Evolutionary conservation across 306 rosid genomes (phyloP).

Genomic region (Begonia fuchsioides): DNA sequence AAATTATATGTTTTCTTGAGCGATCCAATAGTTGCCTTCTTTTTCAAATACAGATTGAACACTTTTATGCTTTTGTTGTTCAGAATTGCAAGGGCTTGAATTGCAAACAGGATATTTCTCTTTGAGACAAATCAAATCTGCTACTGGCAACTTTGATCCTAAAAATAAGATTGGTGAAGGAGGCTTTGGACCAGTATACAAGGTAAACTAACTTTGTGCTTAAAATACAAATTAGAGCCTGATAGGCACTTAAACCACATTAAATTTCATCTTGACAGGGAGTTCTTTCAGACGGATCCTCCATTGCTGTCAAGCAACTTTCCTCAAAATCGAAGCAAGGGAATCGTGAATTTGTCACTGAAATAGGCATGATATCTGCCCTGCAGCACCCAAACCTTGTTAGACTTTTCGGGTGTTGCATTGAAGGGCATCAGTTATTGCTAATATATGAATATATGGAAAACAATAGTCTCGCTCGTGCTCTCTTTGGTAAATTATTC

Average conservation of each 20-base stretch:
- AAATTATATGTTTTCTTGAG: background rate
- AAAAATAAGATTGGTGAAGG: slow-evolving; percentile 13
- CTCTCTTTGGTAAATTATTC: slow-evolving; percentile 60
- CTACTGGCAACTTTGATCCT: slow-evolving; percentile 9
- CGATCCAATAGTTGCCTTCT: background rate
- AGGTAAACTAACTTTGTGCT: slow-evolving; percentile 4
- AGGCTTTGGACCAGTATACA: slow-evolving; percentile 13
- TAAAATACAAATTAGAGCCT: background rate
- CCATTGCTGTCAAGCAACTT: slow-evolving; percentile 75
- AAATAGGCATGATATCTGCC: slow-evolving; percentile 96
- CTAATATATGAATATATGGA: slow-evolving; percentile 84
- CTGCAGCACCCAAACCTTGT: slow-evolving; percentile 91
- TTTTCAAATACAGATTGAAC: background rate
- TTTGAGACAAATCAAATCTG: slow-evolving; percentile 12
- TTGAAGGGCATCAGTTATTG: slow-evolving; percentile 80
- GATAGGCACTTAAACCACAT: background rate
- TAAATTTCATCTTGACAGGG: slow-evolving; percentile 30
- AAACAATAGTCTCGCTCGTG: slow-evolving; percentile 92
- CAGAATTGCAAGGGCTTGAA: slow-evolving; percentile 12
- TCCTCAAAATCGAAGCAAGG: slow-evolving; percentile 92
- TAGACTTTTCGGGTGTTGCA: slow-evolving; percentile 77
- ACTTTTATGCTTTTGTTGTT: background rate
- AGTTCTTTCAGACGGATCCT: slow-evolving; percentile 49
- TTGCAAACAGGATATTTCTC: slow-evolving; percentile 12
- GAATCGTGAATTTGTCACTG: slow-evolving; percentile 76